Evolutionary conservation across 768 basidiomycete genomes (phyloP).

Genomic region (Sporobolomyces pararoseus): DNA sequence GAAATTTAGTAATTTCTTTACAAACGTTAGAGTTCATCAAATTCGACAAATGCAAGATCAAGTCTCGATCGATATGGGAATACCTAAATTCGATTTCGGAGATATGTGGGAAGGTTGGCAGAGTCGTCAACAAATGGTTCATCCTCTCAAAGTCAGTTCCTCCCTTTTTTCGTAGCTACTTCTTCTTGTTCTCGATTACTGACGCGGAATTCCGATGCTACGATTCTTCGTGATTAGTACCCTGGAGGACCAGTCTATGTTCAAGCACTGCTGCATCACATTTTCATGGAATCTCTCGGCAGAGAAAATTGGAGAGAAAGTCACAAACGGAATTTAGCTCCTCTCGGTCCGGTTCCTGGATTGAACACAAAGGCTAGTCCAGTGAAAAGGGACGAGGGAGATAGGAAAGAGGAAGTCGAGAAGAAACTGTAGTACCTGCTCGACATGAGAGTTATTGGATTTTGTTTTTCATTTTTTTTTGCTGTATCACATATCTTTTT

Average conservation of each 20-base stretch:
- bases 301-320: slow-evolving; percentile 25
- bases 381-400: too few relatives aligned
- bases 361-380: too few relatives aligned
- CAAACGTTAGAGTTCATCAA: slow-evolving; percentile 41
- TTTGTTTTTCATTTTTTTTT: too few relatives aligned
- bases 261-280: slow-evolving; percentile 41
- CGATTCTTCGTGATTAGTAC: slow-evolving; percentile 18
- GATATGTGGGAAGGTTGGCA: slow-evolving; percentile 45
- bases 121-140: slow-evolving; percentile 39
- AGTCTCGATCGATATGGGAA: slow-evolving; percentile 39
- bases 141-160: slow-evolving; percentile 35
- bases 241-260: slow-evolving; percentile 39
- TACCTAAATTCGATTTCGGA: slow-evolving; percentile 43
- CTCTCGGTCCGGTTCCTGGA: neutral
- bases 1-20: slow-evolving; percentile 44
- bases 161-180: too few relatives aligned
- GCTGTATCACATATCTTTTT: too few relatives aligned
- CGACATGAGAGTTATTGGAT: too few relatives aligned
- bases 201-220: too few relatives aligned
- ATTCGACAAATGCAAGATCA: slow-evolving; percentile 44
- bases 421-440: too few relatives aligned
- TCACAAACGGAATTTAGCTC: slow-evolving; percentile 13
- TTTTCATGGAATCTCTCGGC: slow-evolving; percentile 41
- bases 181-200: too few relatives aligned
- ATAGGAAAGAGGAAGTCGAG: too few relatives aligned